Conservation (phyloP, 2,329 filamentous ascomycete species). For the Sclerotinia trifoliorum region DNA sequence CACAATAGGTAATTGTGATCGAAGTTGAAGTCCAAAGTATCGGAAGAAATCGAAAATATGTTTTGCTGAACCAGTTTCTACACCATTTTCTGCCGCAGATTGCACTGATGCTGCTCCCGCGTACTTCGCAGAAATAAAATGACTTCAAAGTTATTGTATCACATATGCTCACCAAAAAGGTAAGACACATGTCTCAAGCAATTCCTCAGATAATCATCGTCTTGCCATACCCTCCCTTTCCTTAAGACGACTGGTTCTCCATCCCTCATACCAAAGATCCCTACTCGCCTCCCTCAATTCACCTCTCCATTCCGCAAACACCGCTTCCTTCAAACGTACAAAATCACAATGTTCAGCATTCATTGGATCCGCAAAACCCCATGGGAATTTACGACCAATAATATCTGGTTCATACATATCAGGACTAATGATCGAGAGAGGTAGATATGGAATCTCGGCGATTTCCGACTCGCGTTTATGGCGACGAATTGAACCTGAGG, state of each 20-base stretch:
- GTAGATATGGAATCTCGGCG: constrained; percentile 67
- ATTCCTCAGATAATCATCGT: constrained; percentile 29
- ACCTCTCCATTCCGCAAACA: constrained; percentile 90
- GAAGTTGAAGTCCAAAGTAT: background rate
- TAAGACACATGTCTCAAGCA: constrained; percentile 16
- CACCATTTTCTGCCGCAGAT: background rate
- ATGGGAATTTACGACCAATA: constrained; percentile 86
- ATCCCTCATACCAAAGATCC: constrained; percentile 93
- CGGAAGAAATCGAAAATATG: constrained; percentile 1
- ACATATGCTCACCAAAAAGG: background rate
- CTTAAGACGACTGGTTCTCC: constrained; percentile 70
- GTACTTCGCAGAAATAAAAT: background rate
- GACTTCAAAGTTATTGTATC: background rate
- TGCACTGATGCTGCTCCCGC: background rate
- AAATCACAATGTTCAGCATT: constrained; percentile 93
- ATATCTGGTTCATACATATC: constrained; percentile 81
- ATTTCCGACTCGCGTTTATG: constrained; percentile 45
- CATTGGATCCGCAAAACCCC: constrained; percentile 95
- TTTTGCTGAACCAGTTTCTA: background rate
- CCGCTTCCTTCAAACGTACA: constrained; percentile 79
- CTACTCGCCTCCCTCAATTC: constrained; percentile 88
- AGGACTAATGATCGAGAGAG: constrained; percentile 90
- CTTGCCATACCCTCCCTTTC: constrained; percentile 32
- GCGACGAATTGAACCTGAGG: constrained; percentile 38
- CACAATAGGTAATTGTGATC: background rate